phyloP scores from a whole-genome alignment of 2,329 filamentous ascomycete species.

The Botrytis paeoniae region DNA sequence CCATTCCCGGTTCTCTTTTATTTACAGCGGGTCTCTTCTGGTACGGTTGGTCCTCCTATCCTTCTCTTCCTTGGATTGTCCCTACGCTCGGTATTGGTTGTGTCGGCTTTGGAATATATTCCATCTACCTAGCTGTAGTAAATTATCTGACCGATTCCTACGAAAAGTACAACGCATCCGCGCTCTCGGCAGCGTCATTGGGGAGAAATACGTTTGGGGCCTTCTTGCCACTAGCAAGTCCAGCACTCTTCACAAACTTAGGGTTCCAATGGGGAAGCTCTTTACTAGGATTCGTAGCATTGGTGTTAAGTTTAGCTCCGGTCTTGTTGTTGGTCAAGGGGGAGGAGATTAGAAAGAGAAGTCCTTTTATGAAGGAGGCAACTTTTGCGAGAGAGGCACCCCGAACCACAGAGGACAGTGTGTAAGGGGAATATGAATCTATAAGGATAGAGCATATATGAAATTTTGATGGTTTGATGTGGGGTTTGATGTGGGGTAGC shows the following conservation, averaged over 20 bases:
- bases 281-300: conserved; percentile 6
- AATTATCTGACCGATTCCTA: conserved; percentile 15
- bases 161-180: conserved; percentile 10
- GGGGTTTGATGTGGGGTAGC: neutral
- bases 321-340: conserved; percentile 44
- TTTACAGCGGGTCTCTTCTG: conserved; percentile 76
- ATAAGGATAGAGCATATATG: neutral
- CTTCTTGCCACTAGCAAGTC: conserved; percentile 8
- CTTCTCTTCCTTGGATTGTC: conserved; percentile 11
- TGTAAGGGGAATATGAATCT: neutral
- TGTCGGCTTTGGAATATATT: conserved; percentile 6
- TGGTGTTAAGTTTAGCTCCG: conserved; percentile 24
- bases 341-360: conserved; percentile 40
- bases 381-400: neutral
- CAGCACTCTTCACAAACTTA: neutral
- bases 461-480: neutral
- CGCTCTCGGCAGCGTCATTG: neutral
- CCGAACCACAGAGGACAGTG: neutral
- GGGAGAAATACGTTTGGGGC: conserved; percentile 3
- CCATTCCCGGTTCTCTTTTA: conserved; percentile 68
- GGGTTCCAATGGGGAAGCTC: conserved; percentile 15
- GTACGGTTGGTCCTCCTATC: conserved; percentile 49
- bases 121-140: conserved; percentile 4
- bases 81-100: neutral
- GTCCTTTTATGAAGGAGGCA: conserved; percentile 40